Evolutionary conservation across 225 moss, liverwort and hornwort genomes (phyloP), one percentile per base, ranked within the genome.

Genomic region (Polytrichum commune): DNA sequence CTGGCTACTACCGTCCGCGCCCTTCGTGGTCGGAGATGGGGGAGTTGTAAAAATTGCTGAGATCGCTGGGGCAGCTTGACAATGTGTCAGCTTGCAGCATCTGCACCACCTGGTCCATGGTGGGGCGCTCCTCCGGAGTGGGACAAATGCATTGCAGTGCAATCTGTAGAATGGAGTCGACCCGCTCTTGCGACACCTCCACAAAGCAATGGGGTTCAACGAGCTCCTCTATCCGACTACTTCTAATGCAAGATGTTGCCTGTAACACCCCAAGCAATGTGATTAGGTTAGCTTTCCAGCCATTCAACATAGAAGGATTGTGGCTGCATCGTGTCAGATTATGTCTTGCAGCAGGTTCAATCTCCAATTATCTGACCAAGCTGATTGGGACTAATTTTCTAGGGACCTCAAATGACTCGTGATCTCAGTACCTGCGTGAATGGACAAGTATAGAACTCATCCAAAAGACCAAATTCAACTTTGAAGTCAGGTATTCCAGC

Each of bases 81-180:
- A 92, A 89, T 9, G 89, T 77, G 65, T 86, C 95, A 29, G 84
- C 68, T 76, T 92, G 85, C 67, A 95, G 74, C 75, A 90, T 75
- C 70, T 92, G 92, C 74, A 88, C 91, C 62, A 95, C 92, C 55
- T 73, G 82, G 55, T 91, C 92, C 95, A 95, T 95, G 53, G 80
- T 91, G 27, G 95, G 95, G 55, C 95, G 85, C 63, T 80, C 85
- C 24, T 88, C 92, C 2, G 92, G 89, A 24, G 73, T 75, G 55
- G 91, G 90, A 16, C 89, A 87, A 25, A 91, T 81, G 57, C 95
- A 95, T 68, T 85, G 83, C 67, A 89, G 66, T 69, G 93, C 95
- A 68, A 93, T 74, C 54, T 90, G 91, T 55, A 93, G 79, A 20
- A 88, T 74, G 46, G 80, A 85, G 70, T 90, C 93, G 64, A 95